These are phyloP conservation scores for Mycena leptocephala DNA, from an alignment of 768 basidiomycete species.

Conservation along the genomic window DNA sequence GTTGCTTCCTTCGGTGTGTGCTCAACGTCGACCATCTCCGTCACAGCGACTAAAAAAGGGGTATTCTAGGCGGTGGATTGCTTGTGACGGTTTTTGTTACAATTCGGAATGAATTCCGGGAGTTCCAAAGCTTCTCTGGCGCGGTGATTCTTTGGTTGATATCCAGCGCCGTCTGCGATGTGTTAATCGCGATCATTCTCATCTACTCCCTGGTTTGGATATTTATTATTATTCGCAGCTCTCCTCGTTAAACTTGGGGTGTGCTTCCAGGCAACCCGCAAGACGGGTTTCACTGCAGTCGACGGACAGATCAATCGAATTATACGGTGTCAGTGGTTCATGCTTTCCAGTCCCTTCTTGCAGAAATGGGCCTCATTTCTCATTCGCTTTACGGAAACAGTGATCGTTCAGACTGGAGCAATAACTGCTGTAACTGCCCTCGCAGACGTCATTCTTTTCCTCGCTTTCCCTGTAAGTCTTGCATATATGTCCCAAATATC, in stretches of 20 bases:
- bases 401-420: slow-evolving; percentile 47
- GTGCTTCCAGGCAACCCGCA: slow-evolving; percentile 47
- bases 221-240: no score
- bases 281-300: slow-evolving; percentile 54
- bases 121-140: slow-evolving; percentile 37
- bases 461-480: slow-evolving; percentile 31
- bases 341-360: background rate
- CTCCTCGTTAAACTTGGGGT: background rate
- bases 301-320: slow-evolving; percentile 57
- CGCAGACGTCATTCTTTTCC: slow-evolving; percentile 41
- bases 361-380: no score
- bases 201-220: no score
- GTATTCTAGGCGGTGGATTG: slow-evolving; percentile 16
- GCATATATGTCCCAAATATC: background rate
- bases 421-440: slow-evolving; percentile 44
- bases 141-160: slow-evolving; percentile 42
- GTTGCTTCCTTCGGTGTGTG: slow-evolving; percentile 29
- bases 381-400: slow-evolving; percentile 10
- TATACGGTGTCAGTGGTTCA: slow-evolving; percentile 45
- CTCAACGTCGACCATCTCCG: no score
- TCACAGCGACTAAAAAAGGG: background rate
- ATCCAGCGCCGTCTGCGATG: slow-evolving; percentile 38
- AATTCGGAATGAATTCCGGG: slow-evolving; percentile 31
- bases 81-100: slow-evolving; percentile 25
- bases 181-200: slow-evolving; percentile 43